A percentile compares a stretch with the other conserved stretches of the same genome.
These are phyloP conservation scores for Rubia tinctorum DNA, from an alignment of 305 asterid genomes.

Conservation along the genomic window DNA sequence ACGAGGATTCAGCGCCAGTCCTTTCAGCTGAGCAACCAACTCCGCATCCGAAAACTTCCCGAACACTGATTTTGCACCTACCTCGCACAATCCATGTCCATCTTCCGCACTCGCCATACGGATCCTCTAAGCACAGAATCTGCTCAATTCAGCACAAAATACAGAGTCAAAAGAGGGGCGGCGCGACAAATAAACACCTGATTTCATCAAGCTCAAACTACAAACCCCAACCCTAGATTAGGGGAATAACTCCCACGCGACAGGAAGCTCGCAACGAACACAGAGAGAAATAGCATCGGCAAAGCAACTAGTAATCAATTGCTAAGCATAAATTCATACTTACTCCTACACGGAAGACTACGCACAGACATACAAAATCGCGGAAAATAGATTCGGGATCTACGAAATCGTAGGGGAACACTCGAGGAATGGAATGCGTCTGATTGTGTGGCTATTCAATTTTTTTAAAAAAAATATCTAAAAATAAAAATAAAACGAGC, in stretches of 20 bases:
- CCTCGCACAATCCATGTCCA: conserved; percentile 17
- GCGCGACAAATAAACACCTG: not conserved
- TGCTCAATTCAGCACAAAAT: not conserved
- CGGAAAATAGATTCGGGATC: not conserved
- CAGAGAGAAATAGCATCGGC: not conserved
- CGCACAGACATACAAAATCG: not conserved
- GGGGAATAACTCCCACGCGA: not conserved
- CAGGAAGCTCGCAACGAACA: not conserved
- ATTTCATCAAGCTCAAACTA: not conserved
- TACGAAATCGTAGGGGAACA: conserved; percentile 2
- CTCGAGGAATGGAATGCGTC: not conserved
- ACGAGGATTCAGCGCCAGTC: conserved; percentile 60
- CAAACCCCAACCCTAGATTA: not conserved
- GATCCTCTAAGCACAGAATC: conserved; percentile 11
- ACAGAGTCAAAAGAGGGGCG: not conserved
- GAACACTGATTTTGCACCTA: conserved; percentile 26
- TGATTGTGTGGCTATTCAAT: not conserved
- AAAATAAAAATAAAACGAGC: not conserved
- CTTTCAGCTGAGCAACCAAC: conserved; percentile 51
- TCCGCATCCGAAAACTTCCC: conserved; percentile 55
- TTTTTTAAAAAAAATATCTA: not conserved
- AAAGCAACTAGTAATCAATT: not conserved
- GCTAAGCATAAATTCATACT: not conserved
- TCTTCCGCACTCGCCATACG: conserved; percentile 28
- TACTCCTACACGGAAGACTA: not conserved